phyloP scores from a whole-genome alignment of 257 asterid genomes.

The Lycium ferocissimum region DNA sequence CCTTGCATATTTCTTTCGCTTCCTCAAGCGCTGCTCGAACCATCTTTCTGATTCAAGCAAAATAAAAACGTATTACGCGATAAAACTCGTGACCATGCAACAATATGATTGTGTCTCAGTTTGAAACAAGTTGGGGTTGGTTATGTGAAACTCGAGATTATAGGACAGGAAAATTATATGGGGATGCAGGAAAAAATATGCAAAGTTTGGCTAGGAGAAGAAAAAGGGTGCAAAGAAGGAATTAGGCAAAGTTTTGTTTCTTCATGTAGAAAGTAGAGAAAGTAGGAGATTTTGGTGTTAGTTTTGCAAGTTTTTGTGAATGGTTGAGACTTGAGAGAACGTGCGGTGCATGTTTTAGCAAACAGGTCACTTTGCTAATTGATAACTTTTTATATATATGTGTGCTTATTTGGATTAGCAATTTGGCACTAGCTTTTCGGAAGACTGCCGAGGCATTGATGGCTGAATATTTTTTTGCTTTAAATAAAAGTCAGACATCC shows the following conservation, averaged over 20 bases:
- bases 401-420: not conserved
- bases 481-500: not conserved
- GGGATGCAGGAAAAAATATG: not conserved
- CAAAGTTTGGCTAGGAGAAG: not conserved
- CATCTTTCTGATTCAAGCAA: conserved; percentile 42
- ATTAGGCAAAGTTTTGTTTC: not conserved
- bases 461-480: not conserved
- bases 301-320: conserved; percentile 25
- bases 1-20: conserved; percentile 41
- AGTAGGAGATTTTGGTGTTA: conserved; percentile 31
- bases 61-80: not conserved
- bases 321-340: conserved; percentile 30
- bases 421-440: not conserved
- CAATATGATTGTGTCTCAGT: not conserved
- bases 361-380: not conserved
- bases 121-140: not conserved
- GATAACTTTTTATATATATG: not conserved
- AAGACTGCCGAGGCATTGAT: not conserved
- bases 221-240: not conserved
- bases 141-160: not conserved
- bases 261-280: conserved; percentile 22
- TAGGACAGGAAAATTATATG: not conserved
- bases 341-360: conserved; percentile 48
- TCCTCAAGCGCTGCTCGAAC: conserved; percentile 57
- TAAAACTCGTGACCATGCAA: not conserved